Evolutionary conservation across 352 stramenopile species (phyloP), one percentile per base, ranked within the genome.

Genomic region (Globisporangium yorkense): DNA sequence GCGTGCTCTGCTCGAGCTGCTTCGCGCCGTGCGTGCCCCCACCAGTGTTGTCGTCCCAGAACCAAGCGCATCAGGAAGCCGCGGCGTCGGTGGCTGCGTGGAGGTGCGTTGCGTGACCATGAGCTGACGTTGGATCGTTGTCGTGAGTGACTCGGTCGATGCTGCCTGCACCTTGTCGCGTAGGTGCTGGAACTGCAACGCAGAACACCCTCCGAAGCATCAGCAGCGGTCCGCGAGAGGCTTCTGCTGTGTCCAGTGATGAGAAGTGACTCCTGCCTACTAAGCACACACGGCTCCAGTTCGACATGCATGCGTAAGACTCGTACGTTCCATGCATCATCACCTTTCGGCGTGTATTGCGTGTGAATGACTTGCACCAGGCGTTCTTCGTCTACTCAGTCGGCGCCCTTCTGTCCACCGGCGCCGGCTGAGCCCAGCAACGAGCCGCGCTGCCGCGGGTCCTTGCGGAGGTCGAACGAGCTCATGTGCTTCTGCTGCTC

Each of bases 401-500:
- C 56, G 2, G 56, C 49, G 29, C 56, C 40, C 35, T 62, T 62
- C 18, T 31, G 47, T 9, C 18, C 39, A n/a, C 56, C 45, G 3
- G 24, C 41, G 16, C 56, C 41, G 21, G 33, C 27, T 8, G 55
- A 41, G 15, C 56, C 53, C 10, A 88, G 48, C 27, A 91, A 60
- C 18, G 71, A 69, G 39, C 60, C 65, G 39, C 79, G 65, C 66
- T 89, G 77, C 2, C 69, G 64, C 12, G 76, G 72, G 31, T 90
- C 81, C 59, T 92, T 88, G 18, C 80, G 67, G 41, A 89, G 13
- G 54, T 94, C 81, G 53, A 94, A 91, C 15, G 75, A 74, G 60
- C 80, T 94, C 75, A 91, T 59, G 70, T 94, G 75, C 4, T 91
- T 94, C 21, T 70, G 64, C 45, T 83, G 75, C 61, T 94, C 84